Evolutionary conservation across 2,329 filamentous ascomycete genomes (phyloP).

Genomic region (Alternaria atra): DNA sequence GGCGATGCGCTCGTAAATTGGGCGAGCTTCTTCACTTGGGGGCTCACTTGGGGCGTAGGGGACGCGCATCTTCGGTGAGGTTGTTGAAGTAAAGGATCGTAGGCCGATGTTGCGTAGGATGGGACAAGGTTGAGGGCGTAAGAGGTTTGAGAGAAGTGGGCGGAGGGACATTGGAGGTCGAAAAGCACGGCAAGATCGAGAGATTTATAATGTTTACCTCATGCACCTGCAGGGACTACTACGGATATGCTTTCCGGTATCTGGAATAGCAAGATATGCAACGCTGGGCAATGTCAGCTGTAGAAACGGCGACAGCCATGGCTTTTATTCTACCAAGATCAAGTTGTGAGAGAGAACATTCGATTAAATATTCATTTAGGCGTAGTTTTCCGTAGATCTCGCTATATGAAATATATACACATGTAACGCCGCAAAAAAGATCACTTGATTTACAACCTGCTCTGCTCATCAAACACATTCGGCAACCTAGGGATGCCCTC

Average conservation of each 20-base stretch:
- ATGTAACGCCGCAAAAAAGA: constrained; percentile 16
- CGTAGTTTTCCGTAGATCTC: background rate
- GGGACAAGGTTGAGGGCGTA: background rate
- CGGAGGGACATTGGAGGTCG: background rate
- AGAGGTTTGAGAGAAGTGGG: background rate
- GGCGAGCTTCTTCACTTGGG: constrained; percentile 56
- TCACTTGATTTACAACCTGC: constrained; percentile 30
- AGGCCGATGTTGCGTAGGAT: background rate
- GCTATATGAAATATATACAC: constrained; percentile 26
- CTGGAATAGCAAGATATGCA: constrained; percentile 1
- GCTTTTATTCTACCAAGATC: background rate
- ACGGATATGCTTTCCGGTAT: constrained; percentile 13
- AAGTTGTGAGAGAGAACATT: background rate
- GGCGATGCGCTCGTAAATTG: constrained; percentile 62
- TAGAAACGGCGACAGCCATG: background rate
- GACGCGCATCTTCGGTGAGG: constrained; percentile 61
- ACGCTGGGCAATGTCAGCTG: background rate
- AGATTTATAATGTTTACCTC: constrained; percentile 12
- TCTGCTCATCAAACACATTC: constrained; percentile 35
- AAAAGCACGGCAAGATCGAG: background rate
- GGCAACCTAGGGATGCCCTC: constrained; percentile 46
- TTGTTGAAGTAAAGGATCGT: constrained; percentile 15
- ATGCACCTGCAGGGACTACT: constrained; percentile 7
- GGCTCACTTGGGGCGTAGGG: constrained; percentile 63
- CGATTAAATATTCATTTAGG: constrained; percentile 1